Percentiles rank a stretch among this genome's conserved stretches.
Evolutionary conservation across 805 yeast genomes (phyloP).

Genomic region (Schwanniomyces occidentalis): DNA sequence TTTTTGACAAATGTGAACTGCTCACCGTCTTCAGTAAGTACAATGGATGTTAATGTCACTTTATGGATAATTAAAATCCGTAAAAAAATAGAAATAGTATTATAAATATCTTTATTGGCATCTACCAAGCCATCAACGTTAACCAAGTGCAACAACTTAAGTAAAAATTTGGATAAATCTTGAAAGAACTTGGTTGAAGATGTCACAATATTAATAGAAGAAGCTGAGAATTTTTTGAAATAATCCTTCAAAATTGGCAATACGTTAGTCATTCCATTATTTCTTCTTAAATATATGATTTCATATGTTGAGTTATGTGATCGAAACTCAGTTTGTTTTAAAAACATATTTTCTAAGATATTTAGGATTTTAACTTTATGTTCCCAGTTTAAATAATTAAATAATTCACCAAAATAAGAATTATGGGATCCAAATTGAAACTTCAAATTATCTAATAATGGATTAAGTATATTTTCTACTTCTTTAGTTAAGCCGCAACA

Average conservation of each 20-base stretch:
- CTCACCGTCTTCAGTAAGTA: constrained; percentile 38
- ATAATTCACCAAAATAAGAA: constrained; percentile 43
- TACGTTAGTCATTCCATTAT: constrained; percentile 18
- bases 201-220: constrained; percentile 22
- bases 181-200: constrained; percentile 22
- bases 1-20: constrained; percentile 50
- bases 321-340: constrained; percentile 16
- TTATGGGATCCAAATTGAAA: constrained; percentile 29
- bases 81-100: constrained; percentile 48
- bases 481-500: constrained; percentile 10
- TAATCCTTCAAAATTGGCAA: constrained; percentile 43
- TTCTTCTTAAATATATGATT: constrained; percentile 3
- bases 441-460: constrained; percentile 19
- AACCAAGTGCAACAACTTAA: constrained; percentile 19
- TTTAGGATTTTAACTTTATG: constrained; percentile 24
- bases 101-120: constrained; percentile 10
- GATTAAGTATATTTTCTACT: constrained; percentile 13
- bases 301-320: constrained; percentile 6
- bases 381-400: constrained; percentile 31
- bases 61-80: constrained; percentile 62
- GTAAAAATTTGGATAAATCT: constrained; percentile 20
- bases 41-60: constrained; percentile 46
- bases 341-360: constrained; percentile 28
- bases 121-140: constrained; percentile 9
- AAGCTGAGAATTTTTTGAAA: constrained; percentile 47